phyloP scores from a whole-genome alignment of 2,329 filamentous ascomycete genomes.

The Helminthosporium solani region DNA sequence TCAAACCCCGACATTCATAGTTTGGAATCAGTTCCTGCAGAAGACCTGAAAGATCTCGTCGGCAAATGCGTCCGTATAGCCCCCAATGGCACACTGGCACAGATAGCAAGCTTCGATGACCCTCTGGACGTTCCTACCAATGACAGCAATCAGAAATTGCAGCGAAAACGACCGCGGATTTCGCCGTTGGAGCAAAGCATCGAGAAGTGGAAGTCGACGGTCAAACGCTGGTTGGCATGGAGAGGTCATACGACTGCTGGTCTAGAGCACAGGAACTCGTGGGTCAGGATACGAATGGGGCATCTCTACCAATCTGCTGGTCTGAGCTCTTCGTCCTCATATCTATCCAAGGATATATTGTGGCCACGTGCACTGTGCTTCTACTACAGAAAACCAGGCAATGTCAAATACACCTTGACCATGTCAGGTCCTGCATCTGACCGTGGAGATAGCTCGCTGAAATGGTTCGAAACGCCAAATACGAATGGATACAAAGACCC shows the following conservation, averaged over 20 bases:
- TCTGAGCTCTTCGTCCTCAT: conserved; percentile 15
- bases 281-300: conserved; percentile 34
- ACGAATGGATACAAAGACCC: conserved; percentile 39
- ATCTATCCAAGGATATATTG: conserved; percentile 30
- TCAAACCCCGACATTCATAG: conserved; percentile 24
- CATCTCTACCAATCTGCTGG: conserved; percentile 9
- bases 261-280: conserved; percentile 27
- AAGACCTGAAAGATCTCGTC: conserved; percentile 19
- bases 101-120: conserved; percentile 33
- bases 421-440: not conserved
- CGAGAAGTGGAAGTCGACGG: conserved; percentile 36
- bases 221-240: conserved; percentile 37
- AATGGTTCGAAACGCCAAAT: conserved; percentile 33
- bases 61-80: conserved; percentile 38
- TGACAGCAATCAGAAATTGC: conserved; percentile 18
- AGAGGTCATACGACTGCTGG: conserved; percentile 34
- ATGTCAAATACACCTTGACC: not conserved
- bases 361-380: conserved; percentile 42
- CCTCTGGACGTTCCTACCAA: conserved; percentile 21
- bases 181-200: conserved; percentile 30
- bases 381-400: conserved; percentile 15
- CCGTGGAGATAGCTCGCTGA: conserved; percentile 14
- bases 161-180: conserved; percentile 28
- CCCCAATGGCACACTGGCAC: conserved; percentile 36
- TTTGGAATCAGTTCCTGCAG: conserved; percentile 14